phyloP scores from a whole-genome alignment of 371 early-diverging fungal species.

The Funneliformis caledonium region DNA sequence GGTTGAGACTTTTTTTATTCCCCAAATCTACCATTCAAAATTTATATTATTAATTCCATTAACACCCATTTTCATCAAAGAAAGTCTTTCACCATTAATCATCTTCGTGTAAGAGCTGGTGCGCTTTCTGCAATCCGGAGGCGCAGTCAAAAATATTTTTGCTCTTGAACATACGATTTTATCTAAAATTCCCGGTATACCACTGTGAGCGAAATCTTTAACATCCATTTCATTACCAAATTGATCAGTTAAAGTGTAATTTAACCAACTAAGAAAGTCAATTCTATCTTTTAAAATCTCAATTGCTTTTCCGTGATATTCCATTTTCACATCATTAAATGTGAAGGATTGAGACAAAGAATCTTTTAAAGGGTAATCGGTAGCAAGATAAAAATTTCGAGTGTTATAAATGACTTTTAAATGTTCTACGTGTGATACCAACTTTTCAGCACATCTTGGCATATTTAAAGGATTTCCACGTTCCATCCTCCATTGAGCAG shows the following conservation, averaged over 20 bases:
- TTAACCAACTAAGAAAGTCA: not conserved
- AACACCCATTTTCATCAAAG: no score
- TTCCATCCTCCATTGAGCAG: conserved; percentile 42
- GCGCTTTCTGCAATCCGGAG: not conserved
- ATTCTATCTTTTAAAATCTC: not conserved
- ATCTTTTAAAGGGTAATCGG: conserved; percentile 1
- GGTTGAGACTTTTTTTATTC: no score
- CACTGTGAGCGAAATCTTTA: not conserved
- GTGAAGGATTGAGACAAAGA: not conserved
- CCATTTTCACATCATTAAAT: not conserved
- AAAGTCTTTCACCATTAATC: not conserved
- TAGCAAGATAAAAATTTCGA: conserved; percentile 25
- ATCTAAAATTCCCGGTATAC: conserved; percentile 20
- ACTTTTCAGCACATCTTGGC: conserved; percentile 9
- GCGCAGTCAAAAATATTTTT: not conserved
- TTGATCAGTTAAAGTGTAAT: no score
- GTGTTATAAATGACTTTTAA: not conserved
- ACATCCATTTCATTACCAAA: not conserved
- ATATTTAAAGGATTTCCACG: conserved; percentile 2
- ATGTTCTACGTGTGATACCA: not conserved
- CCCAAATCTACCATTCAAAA: no score
- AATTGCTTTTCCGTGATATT: conserved; percentile 1
- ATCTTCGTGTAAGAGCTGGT: not conserved
- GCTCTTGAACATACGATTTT: not conserved
- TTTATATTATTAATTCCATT: no score